Evolutionary conservation across 225 moss, liverwort and hornwort genomes (phyloP).

Genomic region (Neckera pumila): DNA sequence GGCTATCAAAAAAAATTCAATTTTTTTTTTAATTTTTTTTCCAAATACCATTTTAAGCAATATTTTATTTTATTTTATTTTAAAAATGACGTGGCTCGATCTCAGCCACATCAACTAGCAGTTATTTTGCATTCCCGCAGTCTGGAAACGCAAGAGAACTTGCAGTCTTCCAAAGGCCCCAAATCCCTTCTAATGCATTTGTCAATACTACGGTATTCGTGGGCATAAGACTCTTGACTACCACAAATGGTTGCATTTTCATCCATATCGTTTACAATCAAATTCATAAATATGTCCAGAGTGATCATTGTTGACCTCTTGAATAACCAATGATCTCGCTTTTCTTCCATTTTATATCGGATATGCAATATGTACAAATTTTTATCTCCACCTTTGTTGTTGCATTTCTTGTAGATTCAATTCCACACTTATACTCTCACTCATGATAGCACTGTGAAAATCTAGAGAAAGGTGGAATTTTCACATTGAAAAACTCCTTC

Average conservation of each 20-base stretch:
- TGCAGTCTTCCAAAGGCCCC: too few species aligned
- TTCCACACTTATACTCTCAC: neutral
- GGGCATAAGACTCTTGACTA: too few species aligned
- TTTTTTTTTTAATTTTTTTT: too few species aligned
- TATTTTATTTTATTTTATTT: too few species aligned
- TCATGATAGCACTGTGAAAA: neutral
- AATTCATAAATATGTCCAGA: rapidly evolving
- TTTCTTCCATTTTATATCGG: neutral
- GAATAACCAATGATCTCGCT: rapidly evolving
- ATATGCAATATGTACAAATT: neutral
- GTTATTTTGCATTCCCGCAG: too few species aligned
- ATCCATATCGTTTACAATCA: neutral
- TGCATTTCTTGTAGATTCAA: neutral
- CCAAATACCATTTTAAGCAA: too few species aligned
- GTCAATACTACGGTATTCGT: too few species aligned
- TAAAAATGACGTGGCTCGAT: too few species aligned
- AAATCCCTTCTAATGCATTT: too few species aligned
- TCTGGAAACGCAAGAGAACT: too few species aligned
- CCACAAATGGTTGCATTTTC: neutral
- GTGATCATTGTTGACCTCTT: neutral
- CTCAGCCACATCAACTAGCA: too few species aligned
- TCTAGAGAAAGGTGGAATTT: neutral
- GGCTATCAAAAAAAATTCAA: too few species aligned
- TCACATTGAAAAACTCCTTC: neutral
- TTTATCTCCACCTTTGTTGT: neutral